phyloP scores from a whole-genome alignment of 169 alveolate species.

The Besnoitia besnoiti region DNA sequence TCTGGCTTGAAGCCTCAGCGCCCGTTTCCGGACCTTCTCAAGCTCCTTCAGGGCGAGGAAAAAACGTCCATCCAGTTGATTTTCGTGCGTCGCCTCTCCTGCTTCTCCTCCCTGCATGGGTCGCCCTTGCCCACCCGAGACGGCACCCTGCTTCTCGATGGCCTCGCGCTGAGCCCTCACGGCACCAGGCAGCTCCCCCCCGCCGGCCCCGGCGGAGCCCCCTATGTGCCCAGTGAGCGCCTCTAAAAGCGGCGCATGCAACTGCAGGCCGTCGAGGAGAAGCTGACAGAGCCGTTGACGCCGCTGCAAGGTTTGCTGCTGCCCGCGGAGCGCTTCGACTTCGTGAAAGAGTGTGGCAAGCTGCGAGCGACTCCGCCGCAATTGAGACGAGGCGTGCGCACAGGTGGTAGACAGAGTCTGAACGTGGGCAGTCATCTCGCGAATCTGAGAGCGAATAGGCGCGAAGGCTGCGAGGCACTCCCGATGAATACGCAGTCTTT shows the following conservation, averaged over 20 bases:
- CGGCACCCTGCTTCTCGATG: too few relatives aligned
- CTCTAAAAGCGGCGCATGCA: neutral
- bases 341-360: neutral
- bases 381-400: neutral
- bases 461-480: neutral
- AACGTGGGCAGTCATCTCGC: neutral
- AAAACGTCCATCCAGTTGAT: neutral
- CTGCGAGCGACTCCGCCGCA: neutral
- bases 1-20: neutral
- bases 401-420: neutral
- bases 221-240: neutral
- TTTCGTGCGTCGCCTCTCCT: neutral
- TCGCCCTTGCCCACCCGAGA: neutral
- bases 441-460: neutral
- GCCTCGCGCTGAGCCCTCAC: neutral
- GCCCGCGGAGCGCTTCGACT: neutral
- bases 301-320: neutral
- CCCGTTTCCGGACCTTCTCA: conserved; percentile 7
- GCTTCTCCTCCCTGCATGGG: neutral
- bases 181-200: too few relatives aligned
- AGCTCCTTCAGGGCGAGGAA: conserved; percentile 5
- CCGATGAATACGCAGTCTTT: neutral
- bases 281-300: conserved; percentile 25
- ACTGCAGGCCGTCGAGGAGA: conserved; percentile 1
- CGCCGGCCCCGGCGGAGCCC: too few relatives aligned